phyloP scores from a whole-genome alignment of 345 rosid genomes.

The Salix dunnii region DNA sequence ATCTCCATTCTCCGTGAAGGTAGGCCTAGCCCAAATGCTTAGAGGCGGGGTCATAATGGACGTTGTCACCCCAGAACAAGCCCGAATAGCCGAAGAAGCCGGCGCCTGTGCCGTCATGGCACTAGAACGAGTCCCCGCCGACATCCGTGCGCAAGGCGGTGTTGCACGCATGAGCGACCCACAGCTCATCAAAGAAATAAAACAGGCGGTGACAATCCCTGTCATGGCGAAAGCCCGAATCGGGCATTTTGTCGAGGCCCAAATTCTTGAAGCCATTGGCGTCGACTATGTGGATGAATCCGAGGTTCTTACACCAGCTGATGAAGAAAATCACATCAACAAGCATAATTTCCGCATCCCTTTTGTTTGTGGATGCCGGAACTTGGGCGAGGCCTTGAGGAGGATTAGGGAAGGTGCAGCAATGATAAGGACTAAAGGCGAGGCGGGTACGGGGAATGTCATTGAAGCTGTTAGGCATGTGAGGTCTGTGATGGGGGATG shows the following conservation, averaged over 20 bases:
- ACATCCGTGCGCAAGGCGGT: slow-evolving; percentile 29
- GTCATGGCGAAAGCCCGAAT: slow-evolving; percentile 32
- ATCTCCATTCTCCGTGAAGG: slow-evolving; percentile 29
- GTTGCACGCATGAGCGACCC: slow-evolving; percentile 35
- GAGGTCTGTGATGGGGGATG: slow-evolving; percentile 71
- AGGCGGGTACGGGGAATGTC: slow-evolving; percentile 77
- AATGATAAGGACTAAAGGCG: slow-evolving; percentile 83
- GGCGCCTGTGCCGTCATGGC: slow-evolving; percentile 32
- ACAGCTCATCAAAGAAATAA: slow-evolving; percentile 29
- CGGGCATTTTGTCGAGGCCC: slow-evolving; percentile 32
- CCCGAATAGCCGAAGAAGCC: slow-evolving; percentile 29
- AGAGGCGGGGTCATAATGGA: slow-evolving; percentile 33
- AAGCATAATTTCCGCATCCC: slow-evolving; percentile 77
- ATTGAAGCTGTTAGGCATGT: slow-evolving; percentile 81
- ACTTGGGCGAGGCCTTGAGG: slow-evolving; percentile 71
- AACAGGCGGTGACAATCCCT: slow-evolving; percentile 24
- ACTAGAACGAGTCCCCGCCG: slow-evolving; percentile 27
- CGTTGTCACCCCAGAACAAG: slow-evolving; percentile 27
- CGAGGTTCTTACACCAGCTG: slow-evolving; percentile 66
- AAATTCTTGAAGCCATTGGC: slow-evolving; percentile 41
- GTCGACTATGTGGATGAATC: slow-evolving; percentile 81
- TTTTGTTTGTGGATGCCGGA: slow-evolving; percentile 80
- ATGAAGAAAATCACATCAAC: slow-evolving; percentile 77
- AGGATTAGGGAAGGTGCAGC: slow-evolving; percentile 79
- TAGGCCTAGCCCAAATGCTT: slow-evolving; percentile 31